Conservation (phyloP, 2,329 filamentous ascomycete genomes). For the Penicillium freii region DNA sequence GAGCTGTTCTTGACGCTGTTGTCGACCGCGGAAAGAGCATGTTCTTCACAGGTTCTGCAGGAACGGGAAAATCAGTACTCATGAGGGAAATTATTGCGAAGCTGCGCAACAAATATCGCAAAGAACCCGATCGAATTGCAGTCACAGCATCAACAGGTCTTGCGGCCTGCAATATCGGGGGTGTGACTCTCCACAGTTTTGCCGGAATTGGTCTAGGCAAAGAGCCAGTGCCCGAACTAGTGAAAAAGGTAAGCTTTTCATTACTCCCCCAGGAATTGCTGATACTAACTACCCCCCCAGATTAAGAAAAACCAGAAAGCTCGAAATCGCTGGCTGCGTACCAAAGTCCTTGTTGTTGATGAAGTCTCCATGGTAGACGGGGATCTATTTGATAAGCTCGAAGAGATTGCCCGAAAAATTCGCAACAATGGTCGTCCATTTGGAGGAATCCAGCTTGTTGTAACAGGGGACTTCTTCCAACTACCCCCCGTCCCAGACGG, state of each 20-base stretch:
- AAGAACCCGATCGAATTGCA: constrained; percentile 79
- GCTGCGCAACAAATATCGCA: constrained; percentile 70
- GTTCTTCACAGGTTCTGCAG: constrained; percentile 96
- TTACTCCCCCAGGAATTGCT: neutral
- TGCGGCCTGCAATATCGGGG: constrained; percentile 94
- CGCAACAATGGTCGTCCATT: constrained; percentile 90
- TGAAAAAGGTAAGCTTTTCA: constrained; percentile 63
- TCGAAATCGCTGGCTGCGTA: constrained; percentile 82
- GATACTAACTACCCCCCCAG: constrained; percentile 30
- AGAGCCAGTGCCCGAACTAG: constrained; percentile 72
- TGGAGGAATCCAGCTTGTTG: constrained; percentile 91
- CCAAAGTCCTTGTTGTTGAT: constrained; percentile 84
- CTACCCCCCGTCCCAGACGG: constrained; percentile 84
- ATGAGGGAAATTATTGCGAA: constrained; percentile 87
- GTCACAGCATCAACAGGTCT: constrained; percentile 95
- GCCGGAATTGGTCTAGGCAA: constrained; percentile 93
- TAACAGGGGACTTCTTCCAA: constrained; percentile 98
- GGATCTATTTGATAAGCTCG: constrained; percentile 93
- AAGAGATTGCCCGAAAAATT: constrained; percentile 78
- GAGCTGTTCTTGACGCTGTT: constrained; percentile 78
- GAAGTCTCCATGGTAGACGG: constrained; percentile 99
- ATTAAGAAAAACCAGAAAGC: constrained; percentile 85
- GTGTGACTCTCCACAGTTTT: constrained; percentile 94
- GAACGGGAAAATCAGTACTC: constrained; percentile 93
- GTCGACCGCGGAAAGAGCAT: constrained; percentile 79